Evolutionary conservation across 208 protist genomes (phyloP), one percentile per base, ranked within the genome.

Genomic region (Histomonas meleagridis): DNA sequence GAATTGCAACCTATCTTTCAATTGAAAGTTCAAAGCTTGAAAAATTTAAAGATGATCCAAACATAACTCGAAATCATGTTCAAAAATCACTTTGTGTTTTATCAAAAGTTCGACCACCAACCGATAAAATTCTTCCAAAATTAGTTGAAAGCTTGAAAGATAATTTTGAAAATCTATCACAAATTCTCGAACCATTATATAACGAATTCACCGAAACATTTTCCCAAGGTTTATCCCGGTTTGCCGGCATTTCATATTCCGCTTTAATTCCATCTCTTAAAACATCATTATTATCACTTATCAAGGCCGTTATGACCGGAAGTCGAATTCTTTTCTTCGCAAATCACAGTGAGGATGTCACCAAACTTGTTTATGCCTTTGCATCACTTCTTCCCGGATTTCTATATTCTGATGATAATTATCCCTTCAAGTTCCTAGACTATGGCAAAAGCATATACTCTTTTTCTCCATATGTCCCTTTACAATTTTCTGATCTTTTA

Each of bases 381-480:
- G 76, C 26, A 1, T 86, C 76, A 32, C 16, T 86, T 26, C 46
- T 86, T 16, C 76, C 76, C 12, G 76, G 46, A 32, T 86, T 38
- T 55, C 18, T 86, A 3, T 86, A 65, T 65, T 65, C 60, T 65
- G 40, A 79, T 43, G 70, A 79, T 1, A 35, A 49, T n/a, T 86
- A 46, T 55, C 76, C 76, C 51, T 86, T 51, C 26, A 86, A 32
- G 1, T 86, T 86, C 26, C 38, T 86, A 1, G 60, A 65, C 7
- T 32, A 65, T 5, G 60, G 60, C 16, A 48, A 46, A 16, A 55
- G 16, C 18, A 48, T 26, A 32, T 86, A 55, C 18, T 18, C 76
- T 38, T 86, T 86, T 49, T 40, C 76, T 10, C 76, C 76, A 38
- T 86, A 86, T 38, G 76, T 86, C 18, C 76, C 76, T 55, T 28